A percentile compares a stretch with the other conserved stretches of the same genome.
Evolutionary conservation across 306 rosid genomes (phyloP).

Genomic region (Medicago ruthenica): DNA sequence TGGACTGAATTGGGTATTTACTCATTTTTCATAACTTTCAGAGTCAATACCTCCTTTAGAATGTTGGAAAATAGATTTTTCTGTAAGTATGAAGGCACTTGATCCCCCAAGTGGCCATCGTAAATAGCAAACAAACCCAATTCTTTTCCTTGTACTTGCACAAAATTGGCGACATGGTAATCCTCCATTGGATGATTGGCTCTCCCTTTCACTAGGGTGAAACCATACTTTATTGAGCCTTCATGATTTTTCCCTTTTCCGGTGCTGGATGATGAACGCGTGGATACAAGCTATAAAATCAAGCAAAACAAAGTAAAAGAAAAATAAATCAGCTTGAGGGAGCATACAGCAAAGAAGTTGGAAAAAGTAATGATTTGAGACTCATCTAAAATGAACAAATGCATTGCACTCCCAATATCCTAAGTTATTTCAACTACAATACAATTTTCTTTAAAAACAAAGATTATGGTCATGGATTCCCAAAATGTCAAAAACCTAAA

Average conservation of each 20-base stretch:
- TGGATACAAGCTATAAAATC: conserved; percentile 56
- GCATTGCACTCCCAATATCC: conserved; percentile 12
- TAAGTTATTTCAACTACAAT: conserved; percentile 9
- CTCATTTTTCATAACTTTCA: conserved; percentile 9
- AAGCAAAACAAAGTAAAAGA: conserved; percentile 36
- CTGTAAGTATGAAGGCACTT: conserved; percentile 80
- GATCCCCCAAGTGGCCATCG: conserved; percentile 88
- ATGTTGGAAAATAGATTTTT: conserved; percentile 79
- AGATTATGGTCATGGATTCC: conserved; percentile 19
- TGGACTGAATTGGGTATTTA: background rate
- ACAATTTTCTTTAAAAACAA: conserved; percentile 12
- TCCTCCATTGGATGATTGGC: conserved; percentile 20
- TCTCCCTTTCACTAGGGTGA: conserved; percentile 13
- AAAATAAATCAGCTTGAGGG: conserved; percentile 8
- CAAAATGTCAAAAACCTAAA: conserved; percentile 11
- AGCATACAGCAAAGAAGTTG: conserved; percentile 3
- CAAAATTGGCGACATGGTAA: conserved; percentile 2
- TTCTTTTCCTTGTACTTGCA: conserved; percentile 55
- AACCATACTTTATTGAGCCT: conserved; percentile 42
- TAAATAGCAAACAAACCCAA: conserved; percentile 88
- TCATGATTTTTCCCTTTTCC: conserved; percentile 77
- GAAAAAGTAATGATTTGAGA: conserved; percentile 25
- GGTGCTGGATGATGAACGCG: conserved; percentile 62
- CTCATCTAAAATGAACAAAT: conserved; percentile 21
- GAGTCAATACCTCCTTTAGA: conserved; percentile 66